These are phyloP conservation scores for Myriosclerotinia scirpicola DNA, from an alignment of 2,329 filamentous ascomycete genomes.

Conservation along the genomic window DNA sequence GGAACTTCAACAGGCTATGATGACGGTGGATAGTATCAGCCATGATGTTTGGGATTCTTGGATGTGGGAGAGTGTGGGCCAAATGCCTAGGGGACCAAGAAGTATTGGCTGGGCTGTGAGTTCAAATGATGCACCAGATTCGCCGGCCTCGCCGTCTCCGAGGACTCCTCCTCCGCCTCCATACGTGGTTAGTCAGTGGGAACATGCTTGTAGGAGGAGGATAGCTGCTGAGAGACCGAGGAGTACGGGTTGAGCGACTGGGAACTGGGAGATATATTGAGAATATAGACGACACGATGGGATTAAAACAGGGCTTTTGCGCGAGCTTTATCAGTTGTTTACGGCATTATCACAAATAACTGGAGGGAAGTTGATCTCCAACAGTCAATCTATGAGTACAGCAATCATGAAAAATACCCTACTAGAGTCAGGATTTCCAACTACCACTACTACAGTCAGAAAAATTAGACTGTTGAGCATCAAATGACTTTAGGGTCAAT, in stretches of 20 bases:
- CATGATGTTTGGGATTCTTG: slow-evolving; percentile 36
- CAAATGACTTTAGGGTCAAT: neutral
- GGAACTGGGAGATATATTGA: neutral
- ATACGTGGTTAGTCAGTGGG: slow-evolving; percentile 39
- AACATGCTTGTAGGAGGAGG: slow-evolving; percentile 25
- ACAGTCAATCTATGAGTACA: neutral
- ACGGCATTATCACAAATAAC: neutral
- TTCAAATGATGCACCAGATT: slow-evolving; percentile 27
- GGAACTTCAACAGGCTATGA: slow-evolving; percentile 39
- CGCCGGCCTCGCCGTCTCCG: slow-evolving; percentile 7
- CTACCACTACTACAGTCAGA: neutral
- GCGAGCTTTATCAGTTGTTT: neutral
- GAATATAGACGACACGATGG: neutral
- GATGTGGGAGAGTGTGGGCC: slow-evolving; percentile 35
- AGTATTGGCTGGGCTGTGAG: slow-evolving; percentile 40
- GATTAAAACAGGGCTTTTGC: neutral
- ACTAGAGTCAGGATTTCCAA: too few species aligned
- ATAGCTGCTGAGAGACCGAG: slow-evolving; percentile 26
- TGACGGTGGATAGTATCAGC: slow-evolving; percentile 39
- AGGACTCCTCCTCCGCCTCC: slow-evolving; percentile 29
- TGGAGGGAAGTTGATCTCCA: neutral
- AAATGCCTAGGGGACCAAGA: slow-evolving; percentile 34
- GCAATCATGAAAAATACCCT: neutral
- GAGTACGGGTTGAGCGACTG: slow-evolving; percentile 26
- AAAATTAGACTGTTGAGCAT: neutral